Evolutionary conservation across 2,329 filamentous ascomycete genomes (phyloP).

Genomic region (Pseudogymnoascus sp.): DNA sequence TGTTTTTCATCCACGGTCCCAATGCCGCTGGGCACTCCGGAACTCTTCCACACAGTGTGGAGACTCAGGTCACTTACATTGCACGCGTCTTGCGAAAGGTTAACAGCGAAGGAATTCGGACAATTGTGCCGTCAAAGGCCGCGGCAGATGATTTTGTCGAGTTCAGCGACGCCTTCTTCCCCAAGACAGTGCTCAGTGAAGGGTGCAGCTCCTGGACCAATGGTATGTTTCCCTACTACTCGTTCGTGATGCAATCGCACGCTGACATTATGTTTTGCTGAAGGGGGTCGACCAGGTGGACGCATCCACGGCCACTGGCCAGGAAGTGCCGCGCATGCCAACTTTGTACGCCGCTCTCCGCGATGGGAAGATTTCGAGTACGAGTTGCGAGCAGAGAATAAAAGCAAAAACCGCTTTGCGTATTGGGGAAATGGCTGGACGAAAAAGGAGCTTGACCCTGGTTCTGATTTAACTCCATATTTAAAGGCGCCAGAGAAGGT

Average conservation of each 20-base stretch:
- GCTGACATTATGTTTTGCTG: background rate
- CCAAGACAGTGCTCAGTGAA: conserved; percentile 47
- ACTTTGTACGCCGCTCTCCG: conserved; percentile 47
- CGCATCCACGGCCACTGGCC: conserved; percentile 64
- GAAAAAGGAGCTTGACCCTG: conserved; percentile 45
- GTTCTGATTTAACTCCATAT: conserved; percentile 57
- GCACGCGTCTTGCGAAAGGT: conserved; percentile 62
- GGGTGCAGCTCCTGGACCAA: conserved; percentile 68
- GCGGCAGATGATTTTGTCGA: conserved; percentile 58
- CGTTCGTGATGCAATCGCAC: background rate
- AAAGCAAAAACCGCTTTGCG: conserved; percentile 38
- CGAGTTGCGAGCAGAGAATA: conserved; percentile 33
- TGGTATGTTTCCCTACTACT: conserved; percentile 29
- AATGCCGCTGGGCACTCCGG: conserved; percentile 52
- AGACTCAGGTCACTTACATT: conserved; percentile 57
- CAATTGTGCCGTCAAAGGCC: conserved; percentile 46
- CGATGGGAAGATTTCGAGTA: conserved; percentile 54
- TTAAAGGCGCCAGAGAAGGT: conserved; percentile 47
- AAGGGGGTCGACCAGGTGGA: conserved; percentile 44
- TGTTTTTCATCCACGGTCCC: conserved; percentile 57
- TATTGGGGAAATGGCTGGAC: conserved; percentile 66
- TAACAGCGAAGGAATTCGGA: conserved; percentile 55
- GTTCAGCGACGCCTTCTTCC: conserved; percentile 50
- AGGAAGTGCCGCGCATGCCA: conserved; percentile 55
- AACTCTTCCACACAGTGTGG: conserved; percentile 58